phyloP scores from a whole-genome alignment of 1,139 yeast species.

The Yamadazyma sp. region DNA sequence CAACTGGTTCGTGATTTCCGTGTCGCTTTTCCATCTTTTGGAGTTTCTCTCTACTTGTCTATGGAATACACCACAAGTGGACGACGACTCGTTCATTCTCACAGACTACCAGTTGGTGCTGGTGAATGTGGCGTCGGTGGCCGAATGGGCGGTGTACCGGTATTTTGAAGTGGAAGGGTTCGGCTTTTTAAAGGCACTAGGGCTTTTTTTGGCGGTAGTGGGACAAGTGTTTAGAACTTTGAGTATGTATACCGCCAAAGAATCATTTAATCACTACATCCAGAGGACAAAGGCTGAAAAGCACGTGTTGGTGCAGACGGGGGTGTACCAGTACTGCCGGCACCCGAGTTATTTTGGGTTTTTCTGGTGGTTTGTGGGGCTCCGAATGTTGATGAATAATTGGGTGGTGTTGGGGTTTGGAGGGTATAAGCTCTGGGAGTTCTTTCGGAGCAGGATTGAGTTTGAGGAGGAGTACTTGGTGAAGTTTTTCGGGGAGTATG shows the following conservation, averaged over 20 bases:
- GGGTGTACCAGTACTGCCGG: conserved; percentile 64
- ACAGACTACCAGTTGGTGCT: conserved; percentile 67
- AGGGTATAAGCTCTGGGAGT: conserved; percentile 50
- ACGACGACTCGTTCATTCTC: conserved; percentile 73
- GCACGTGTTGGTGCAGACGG: conserved; percentile 70
- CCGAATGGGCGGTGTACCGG: conserved; percentile 21
- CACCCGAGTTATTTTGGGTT: conserved; percentile 95
- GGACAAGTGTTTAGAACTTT: conserved; percentile 72
- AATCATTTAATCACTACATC: conserved; percentile 83
- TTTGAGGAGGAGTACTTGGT: conserved; percentile 69
- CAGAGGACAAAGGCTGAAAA: conserved; percentile 50
- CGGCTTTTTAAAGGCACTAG: conserved; percentile 26
- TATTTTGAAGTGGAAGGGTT: conserved; percentile 6
- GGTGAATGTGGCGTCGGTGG: conserved; percentile 50
- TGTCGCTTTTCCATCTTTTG: conserved; percentile 70
- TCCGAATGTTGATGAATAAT: conserved; percentile 70
- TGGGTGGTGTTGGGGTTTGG: conserved; percentile 27
- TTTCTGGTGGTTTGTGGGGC: conserved; percentile 91
- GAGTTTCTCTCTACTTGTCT: conserved; percentile 80
- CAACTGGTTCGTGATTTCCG: conserved; percentile 46
- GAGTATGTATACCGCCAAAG: conserved; percentile 88
- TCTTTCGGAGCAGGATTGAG: conserved; percentile 64
- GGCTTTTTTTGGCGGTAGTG: conserved; percentile 42
- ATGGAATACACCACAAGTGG: conserved; percentile 65
- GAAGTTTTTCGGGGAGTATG: conserved; percentile 72